These are phyloP conservation scores for Trypanosoma cruzi DNA, from an alignment of 208 protist genomes.

Conservation along the genomic window DNA sequence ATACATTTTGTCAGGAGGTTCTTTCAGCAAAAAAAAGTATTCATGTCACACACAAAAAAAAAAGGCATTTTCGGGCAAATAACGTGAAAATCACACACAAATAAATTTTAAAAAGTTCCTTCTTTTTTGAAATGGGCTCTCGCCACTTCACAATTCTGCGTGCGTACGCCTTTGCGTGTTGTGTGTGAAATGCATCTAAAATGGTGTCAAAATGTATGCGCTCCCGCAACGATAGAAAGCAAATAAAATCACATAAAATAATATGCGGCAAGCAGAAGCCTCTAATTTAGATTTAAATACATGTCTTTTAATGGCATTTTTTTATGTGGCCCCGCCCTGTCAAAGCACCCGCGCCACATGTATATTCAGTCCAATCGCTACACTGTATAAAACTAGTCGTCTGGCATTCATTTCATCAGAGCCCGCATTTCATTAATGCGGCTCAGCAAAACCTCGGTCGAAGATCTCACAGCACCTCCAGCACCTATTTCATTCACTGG, in stretches of 20 bases:
- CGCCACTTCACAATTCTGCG: too few species aligned
- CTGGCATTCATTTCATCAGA: constrained; percentile 16
- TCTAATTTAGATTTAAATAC: too few species aligned
- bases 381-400: not conserved
- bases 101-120: too few species aligned
- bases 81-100: too few species aligned
- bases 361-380: not conserved
- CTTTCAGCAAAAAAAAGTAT: constrained; percentile 9
- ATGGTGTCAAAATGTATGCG: too few species aligned
- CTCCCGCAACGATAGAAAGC: constrained; percentile 15
- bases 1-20: not conserved
- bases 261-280: too few species aligned
- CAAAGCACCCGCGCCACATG: too few species aligned
- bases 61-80: not conserved
- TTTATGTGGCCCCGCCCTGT: too few species aligned
- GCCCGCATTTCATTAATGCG: constrained; percentile 21
- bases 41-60: constrained; percentile 11
- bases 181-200: too few species aligned
- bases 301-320: too few species aligned
- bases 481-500: not conserved
- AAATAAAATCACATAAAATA: constrained; percentile 29
- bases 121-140: too few species aligned
- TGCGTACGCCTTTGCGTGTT: too few species aligned
- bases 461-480: not conserved
- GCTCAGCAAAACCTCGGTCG: constrained; percentile 19